Evolutionary conservation across 345 rosid genomes (phyloP), one percentile per base, ranked within the genome.

Genomic region (Clausena lansium): DNA sequence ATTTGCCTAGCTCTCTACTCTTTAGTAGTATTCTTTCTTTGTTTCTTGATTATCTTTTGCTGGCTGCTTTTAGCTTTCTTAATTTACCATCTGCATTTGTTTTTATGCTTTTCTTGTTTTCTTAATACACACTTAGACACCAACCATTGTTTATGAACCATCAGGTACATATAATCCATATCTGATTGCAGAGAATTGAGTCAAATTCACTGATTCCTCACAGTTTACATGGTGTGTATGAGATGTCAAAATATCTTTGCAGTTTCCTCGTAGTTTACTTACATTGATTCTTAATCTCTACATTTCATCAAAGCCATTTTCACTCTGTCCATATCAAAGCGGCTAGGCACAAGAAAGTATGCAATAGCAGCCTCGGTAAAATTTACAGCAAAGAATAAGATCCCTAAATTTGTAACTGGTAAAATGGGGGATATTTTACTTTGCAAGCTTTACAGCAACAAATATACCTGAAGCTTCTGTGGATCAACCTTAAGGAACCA

Each of bases 401-500:
- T 57, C 47, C 45, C 4, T 41, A 45, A 45, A 59, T 35, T 47
- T 69, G 58, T 17, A 69, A 47, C n/a, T 25, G 24, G 19, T 45
- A 13, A 45, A 25, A 17, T 19, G 9, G 9, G 10, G 38, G 14
- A 2, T 32, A 64, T 50, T 47, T 45, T 47, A 47, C 36, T 27
- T 13, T 25, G 22, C 8, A 15, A 36, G 19, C 52, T 73, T 73
- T 36, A 38, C 9, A 9, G 70, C 36, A 61, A 60, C 25, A 60
- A 39, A 60, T 73, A 38, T 35, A 60, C 50, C 66, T 20, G 14
- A 24, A 73, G 50, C 66, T 74, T 25, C 68, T 60, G 77, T 17
- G 22, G 28, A 22, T 61, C 25, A 74, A 62, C 70, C 9, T 45
- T 19, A 14, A 15, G 57, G 67, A 45, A 45, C 17, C 19, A 6